Evolutionary conservation across 2,329 filamentous ascomycete species (phyloP).

Genomic region (Ascochyta fabae): DNA sequence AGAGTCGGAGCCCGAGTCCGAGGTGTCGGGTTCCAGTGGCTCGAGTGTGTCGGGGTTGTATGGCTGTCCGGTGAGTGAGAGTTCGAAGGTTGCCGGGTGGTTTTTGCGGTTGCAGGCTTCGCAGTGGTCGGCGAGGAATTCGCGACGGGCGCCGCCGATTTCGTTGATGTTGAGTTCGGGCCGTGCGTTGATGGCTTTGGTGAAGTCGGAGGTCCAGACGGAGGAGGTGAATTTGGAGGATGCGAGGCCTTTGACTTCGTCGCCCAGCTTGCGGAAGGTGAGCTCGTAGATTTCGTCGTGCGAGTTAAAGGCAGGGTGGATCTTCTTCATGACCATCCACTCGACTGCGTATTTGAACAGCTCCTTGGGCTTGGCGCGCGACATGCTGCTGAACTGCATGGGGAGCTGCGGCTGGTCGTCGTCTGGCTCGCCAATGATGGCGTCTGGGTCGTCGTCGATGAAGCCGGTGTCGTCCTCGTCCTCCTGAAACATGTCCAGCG

Average conservation of each 20-base stretch:
- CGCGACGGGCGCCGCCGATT: constrained; percentile 19
- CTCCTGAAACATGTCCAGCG: constrained; percentile 57
- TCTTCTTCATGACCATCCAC: constrained; percentile 81
- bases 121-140: constrained; percentile 54
- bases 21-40: constrained; percentile 59
- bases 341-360: constrained; percentile 77
- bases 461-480: constrained; percentile 68
- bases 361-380: constrained; percentile 71
- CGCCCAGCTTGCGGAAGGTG: constrained; percentile 74
- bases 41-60: constrained; percentile 72
- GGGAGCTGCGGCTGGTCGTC: constrained; percentile 67
- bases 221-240: constrained; percentile 75
- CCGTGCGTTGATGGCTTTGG: constrained; percentile 67
- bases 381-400: constrained; percentile 70
- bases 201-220: constrained; percentile 72
- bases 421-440: constrained; percentile 52
- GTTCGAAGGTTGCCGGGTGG: constrained; percentile 70
- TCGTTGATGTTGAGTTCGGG: constrained; percentile 60
- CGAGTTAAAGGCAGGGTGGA: constrained; percentile 73
- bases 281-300: constrained; percentile 69
- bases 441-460: constrained; percentile 66
- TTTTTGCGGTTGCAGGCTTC: constrained; percentile 73
- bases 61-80: constrained; percentile 69
- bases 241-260: constrained; percentile 71
- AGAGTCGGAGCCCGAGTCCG: constrained; percentile 28